Base-by-base conservation (phyloP, 2,329 filamentous ascomycete genomes). In the Monosporascus sp. region DNA sequence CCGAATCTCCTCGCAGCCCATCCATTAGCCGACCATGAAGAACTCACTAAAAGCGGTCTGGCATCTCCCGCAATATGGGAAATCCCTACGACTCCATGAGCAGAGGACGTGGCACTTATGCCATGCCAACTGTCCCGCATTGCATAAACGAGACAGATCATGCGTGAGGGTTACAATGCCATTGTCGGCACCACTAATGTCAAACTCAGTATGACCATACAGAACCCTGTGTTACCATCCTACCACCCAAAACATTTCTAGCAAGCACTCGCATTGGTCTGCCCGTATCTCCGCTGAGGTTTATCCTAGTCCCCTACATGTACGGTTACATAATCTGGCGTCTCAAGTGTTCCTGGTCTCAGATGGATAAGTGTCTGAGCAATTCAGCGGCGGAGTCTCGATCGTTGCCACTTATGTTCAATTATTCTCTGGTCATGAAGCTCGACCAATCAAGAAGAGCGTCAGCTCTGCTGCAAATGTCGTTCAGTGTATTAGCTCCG, bases 121-220 rank as follows among this genome's bases (percentile, higher is more conserved):
- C 57, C 54, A 67, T 66, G 64, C 64, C 64, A 66, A 59, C 62
- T 69, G 66, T 69, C 66, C 60, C 65, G 66, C 66, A 68, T 69
- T 68, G 66, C 66, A 69, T 69, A 67, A 67, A 64, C 65, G 64
- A 66, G 55, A 54, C 61, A 55, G 43, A 27, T 31, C 43, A 46
- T 46, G 43, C 20, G n/a, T 11, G 3, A 46, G 24, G 43, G 43
- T 46, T 16, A 46, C 43, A 46, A 46, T 46, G 22, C 22, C 43
- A 17, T 26, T 46, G 22, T 22, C 40, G 19, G 40, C 22, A 46
- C 43, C 43, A 26, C 20, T 24, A 16, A 24, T 27, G 11, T 14
- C 43, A 24, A 26, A 7, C 7, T 7, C 9, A 11, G n/a, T 41
- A 11, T 19, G 38, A 41, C n/a, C 14, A 7, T 41, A n/a, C 38